Evolutionary conservation across 1,284 basidiomycete genomes (phyloP).

Genomic region (Termitomyces sp.): DNA sequence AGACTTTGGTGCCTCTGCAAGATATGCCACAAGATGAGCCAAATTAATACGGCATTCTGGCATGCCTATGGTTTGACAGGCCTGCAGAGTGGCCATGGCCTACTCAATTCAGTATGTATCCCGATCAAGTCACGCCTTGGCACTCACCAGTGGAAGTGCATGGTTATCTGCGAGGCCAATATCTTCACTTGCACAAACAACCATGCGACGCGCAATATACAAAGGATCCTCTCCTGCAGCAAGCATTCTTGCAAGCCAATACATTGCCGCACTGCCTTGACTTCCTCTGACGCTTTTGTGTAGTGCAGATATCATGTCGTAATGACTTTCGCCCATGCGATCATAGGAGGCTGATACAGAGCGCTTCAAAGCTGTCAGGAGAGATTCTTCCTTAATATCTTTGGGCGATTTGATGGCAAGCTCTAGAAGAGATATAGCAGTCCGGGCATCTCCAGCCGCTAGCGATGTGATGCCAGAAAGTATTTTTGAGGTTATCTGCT

Average conservation of each 20-base stretch:
- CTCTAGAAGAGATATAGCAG: slow-evolving; percentile 64
- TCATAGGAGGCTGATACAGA: slow-evolving; percentile 67
- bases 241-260: slow-evolving; percentile 86
- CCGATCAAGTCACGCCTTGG: slow-evolving; percentile 3
- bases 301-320: slow-evolving; percentile 85
- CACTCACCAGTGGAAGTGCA: slow-evolving; percentile 63
- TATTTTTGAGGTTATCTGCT: slow-evolving; percentile 46
- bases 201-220: slow-evolving; percentile 77
- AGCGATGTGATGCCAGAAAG: slow-evolving; percentile 51
- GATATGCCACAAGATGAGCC: slow-evolving; percentile 78
- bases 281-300: slow-evolving; percentile 85
- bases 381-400: slow-evolving; percentile 35
- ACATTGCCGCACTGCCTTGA: slow-evolving; percentile 78
- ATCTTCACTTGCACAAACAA: slow-evolving; percentile 85
- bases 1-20: slow-evolving; percentile 80
- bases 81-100: slow-evolving; percentile 76
- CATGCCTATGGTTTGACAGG: slow-evolving; percentile 82
- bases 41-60: slow-evolving; percentile 77
- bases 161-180: slow-evolving; percentile 75
- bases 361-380: slow-evolving; percentile 46
- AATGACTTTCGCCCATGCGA: slow-evolving; percentile 70
- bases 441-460: slow-evolving; percentile 66
- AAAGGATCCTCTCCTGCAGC: slow-evolving; percentile 85
- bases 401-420: slow-evolving; percentile 45
- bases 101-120: slow-evolving; percentile 24